Conservation (phyloP, 768 basidiomycete species). For the Collybiopsis luxurians region DNA sequence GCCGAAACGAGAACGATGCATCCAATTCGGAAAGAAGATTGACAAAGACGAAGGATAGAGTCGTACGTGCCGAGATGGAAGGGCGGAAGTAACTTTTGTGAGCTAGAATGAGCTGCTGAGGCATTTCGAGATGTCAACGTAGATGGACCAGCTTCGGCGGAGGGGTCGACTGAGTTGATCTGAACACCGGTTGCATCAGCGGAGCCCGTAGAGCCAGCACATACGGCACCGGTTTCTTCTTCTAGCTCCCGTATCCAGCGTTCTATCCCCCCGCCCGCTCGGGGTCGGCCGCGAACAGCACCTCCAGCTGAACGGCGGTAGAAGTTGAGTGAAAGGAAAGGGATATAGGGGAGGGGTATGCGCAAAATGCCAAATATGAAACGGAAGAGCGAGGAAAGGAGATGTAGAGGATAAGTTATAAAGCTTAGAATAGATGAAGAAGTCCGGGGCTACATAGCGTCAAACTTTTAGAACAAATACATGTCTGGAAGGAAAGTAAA, state of each 20-base stretch:
- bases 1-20: slow-evolving; percentile 83
- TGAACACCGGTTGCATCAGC: slow-evolving; percentile 27
- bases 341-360: slow-evolving; percentile 60
- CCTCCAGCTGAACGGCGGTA: slow-evolving; percentile 34
- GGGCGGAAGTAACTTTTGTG: slow-evolving; percentile 64
- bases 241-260: slow-evolving; percentile 80
- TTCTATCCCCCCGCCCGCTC: slow-evolving; percentile 58
- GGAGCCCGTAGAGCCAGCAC: slow-evolving; percentile 36
- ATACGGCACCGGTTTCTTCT: slow-evolving; percentile 79
- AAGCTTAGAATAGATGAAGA: slow-evolving; percentile 36
- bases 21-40: slow-evolving; percentile 69
- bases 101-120: slow-evolving; percentile 25
- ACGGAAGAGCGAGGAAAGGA: slow-evolving; percentile 58
- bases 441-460: slow-evolving; percentile 7
- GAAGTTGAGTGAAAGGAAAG: slow-evolving; percentile 47
- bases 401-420: slow-evolving; percentile 56
- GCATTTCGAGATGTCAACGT: slow-evolving; percentile 37
- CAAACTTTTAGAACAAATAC: slow-evolving; percentile 13
- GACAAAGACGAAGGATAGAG: slow-evolving; percentile 64
- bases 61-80: slow-evolving; percentile 85
- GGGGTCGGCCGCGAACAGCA: slow-evolving; percentile 30
- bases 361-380: slow-evolving; percentile 67
- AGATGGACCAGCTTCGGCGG: slow-evolving; percentile 40
- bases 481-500: neutral
- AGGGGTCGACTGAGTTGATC: slow-evolving; percentile 25